Evolutionary conservation across 495 filamentous ascomycete genomes (phyloP).

Genomic region (Penicillium manginii): DNA sequence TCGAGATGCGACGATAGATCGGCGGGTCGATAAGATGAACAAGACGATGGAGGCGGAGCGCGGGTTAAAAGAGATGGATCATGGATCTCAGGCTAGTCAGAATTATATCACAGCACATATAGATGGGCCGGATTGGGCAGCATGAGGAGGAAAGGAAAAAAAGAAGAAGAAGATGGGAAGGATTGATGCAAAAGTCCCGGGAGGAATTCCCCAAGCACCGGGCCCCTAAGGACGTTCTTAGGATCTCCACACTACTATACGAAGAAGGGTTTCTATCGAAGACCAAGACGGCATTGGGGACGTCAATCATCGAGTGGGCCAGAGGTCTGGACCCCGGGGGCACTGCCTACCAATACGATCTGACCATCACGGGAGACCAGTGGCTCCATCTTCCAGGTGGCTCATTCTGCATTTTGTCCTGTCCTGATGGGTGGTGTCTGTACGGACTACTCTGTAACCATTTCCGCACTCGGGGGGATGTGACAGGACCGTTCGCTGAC

Average conservation of each 20-base stretch:
- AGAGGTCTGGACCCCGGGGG: constrained; percentile 15
- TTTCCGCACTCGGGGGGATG: neutral
- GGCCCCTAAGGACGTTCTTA: constrained; percentile 8
- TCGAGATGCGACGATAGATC: constrained; percentile 6
- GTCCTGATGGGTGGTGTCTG: neutral
- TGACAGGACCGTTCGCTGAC: constrained; percentile 9
- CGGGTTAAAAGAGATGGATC: constrained; percentile 3
- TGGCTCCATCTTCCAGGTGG: constrained; percentile 2
- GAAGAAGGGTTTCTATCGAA: constrained; percentile 8
- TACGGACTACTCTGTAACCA: neutral
- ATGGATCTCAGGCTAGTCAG: neutral
- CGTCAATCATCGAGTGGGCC: constrained; percentile 3
- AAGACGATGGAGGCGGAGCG: neutral
- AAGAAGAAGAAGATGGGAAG: constrained; percentile 3
- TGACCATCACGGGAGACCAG: neutral
- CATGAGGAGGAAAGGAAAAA: neutral
- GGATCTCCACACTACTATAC: constrained; percentile 14
- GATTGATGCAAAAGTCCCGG: constrained; percentile 15
- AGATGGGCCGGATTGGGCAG: constrained; percentile 16
- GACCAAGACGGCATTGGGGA: constrained; percentile 5
- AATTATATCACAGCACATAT: constrained; percentile 5
- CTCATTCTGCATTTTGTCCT: neutral
- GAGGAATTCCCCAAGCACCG: constrained; percentile 4
- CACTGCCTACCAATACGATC: neutral
- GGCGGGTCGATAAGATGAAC: constrained; percentile 9